Conservation (phyloP, 1,284 basidiomycete species). For the Neotropicomus parvogracilis region DNA sequence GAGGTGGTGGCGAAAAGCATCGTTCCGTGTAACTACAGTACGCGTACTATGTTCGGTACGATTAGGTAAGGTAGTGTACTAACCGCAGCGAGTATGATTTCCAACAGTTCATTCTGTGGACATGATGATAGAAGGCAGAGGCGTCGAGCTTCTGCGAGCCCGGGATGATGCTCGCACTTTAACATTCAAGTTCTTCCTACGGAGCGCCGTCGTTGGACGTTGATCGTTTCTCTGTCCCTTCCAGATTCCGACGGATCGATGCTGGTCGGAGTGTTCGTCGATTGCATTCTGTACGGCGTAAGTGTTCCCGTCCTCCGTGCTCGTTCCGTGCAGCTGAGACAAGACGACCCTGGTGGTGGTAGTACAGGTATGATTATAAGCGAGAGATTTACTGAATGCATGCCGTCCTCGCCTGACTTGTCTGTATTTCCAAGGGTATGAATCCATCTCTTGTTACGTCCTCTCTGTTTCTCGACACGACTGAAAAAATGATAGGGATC, state of each 20-base stretch:
- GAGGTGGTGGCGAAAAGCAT: too few relatives aligned
- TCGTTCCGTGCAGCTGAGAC: background rate
- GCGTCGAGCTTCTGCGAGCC: background rate
- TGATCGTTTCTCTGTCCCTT: background rate
- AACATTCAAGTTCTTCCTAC: too few relatives aligned
- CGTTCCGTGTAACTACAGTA: too few relatives aligned
- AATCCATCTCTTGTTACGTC: background rate
- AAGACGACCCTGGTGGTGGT: slow-evolving; percentile 1
- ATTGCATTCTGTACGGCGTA: background rate
- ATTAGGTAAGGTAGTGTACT: too few relatives aligned
- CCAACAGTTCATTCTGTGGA: too few relatives aligned
- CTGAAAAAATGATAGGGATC: slow-evolving; percentile 21
- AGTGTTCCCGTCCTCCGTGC: background rate
- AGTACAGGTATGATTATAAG: slow-evolving; percentile 4
- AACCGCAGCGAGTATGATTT: too few relatives aligned
- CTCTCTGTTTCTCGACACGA: background rate
- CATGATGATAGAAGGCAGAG: background rate
- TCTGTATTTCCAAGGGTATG: slow-evolving; percentile 14
- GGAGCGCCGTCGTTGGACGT: background rate
- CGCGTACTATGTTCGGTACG: too few relatives aligned
- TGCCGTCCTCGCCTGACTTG: slow-evolving; percentile 32
- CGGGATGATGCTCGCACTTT: too few relatives aligned
- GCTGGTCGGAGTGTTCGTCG: background rate
- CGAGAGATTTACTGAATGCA: slow-evolving; percentile 4
- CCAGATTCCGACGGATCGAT: background rate